Conservation (phyloP, 2,329 filamentous ascomycete genomes). For the Alternaria sp. region DNA sequence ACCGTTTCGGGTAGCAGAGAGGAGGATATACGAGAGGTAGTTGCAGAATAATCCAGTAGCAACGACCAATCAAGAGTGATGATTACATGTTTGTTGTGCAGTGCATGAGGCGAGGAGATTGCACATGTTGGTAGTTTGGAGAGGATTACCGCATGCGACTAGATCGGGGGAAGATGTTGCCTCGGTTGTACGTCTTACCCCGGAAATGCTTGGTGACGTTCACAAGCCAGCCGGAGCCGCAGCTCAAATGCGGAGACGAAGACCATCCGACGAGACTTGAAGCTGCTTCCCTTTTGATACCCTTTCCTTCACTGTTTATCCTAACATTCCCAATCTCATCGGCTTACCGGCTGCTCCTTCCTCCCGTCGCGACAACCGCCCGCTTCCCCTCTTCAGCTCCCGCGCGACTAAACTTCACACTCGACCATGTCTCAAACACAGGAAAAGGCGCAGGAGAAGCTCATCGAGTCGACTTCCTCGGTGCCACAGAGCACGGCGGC, state of each 20-base stretch:
- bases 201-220: conserved; percentile 38
- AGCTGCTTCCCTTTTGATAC: conserved; percentile 14
- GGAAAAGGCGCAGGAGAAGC: conserved; percentile 42
- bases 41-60: not conserved
- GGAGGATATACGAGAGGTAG: conserved; percentile 14
- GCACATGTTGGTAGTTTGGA: conserved; percentile 15
- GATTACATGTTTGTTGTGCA: not conserved
- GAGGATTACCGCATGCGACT: conserved; percentile 10
- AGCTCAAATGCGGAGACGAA: conserved; percentile 32
- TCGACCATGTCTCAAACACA: conserved; percentile 36
- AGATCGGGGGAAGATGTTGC: conserved; percentile 29
- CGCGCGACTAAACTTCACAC: not conserved
- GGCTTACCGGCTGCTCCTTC: conserved; percentile 1
- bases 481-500: conserved; percentile 65
- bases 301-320: not conserved
- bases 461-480: conserved; percentile 41
- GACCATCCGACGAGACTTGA: conserved; percentile 8
- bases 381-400: conserved; percentile 9
- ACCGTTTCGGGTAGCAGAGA: conserved; percentile 52
- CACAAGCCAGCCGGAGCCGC: conserved; percentile 40
- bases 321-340: not conserved
- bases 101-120: conserved; percentile 2
- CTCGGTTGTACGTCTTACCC: conserved; percentile 36
- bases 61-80: not conserved
- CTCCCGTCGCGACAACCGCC: not conserved